Conservation (phyloP, 768 basidiomycete genomes). For the Lactarius sp. region DNA sequence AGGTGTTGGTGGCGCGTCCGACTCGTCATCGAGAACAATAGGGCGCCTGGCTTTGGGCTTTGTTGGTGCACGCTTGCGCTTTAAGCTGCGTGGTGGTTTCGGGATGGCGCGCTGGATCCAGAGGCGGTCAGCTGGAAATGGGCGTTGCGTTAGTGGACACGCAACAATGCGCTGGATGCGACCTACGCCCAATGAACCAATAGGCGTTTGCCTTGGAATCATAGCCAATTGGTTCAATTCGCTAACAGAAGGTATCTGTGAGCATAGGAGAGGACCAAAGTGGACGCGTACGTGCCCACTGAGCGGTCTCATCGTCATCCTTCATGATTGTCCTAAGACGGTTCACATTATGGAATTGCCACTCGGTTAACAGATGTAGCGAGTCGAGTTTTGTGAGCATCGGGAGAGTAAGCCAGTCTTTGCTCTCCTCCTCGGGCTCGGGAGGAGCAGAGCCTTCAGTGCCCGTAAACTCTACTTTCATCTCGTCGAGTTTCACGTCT, state of each 20-base stretch:
- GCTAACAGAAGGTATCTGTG: constrained; percentile 39
- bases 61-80: constrained; percentile 38
- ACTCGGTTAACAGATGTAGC: constrained; percentile 68
- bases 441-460: constrained; percentile 13
- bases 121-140: constrained; percentile 64
- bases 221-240: constrained; percentile 81
- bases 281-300: constrained; percentile 54
- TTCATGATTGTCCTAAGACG: constrained; percentile 70
- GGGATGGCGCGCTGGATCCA: constrained; percentile 79
- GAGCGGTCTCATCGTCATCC: constrained; percentile 67
- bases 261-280: neutral
- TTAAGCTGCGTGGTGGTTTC: constrained; percentile 39
- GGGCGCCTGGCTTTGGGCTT: constrained; percentile 29
- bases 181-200: constrained; percentile 78
- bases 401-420: constrained; percentile 67
- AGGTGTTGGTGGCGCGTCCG: constrained; percentile 23
- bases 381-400: constrained; percentile 72
- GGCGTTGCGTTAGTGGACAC: constrained; percentile 3
- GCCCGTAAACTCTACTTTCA: constrained; percentile 13
- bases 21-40: constrained; percentile 26
- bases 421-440: constrained; percentile 37
- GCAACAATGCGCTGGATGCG: neutral
- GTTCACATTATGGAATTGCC: constrained; percentile 80
- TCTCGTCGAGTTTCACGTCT: constrained; percentile 1
- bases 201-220: constrained; percentile 75